Conservation (phyloP, 179 eudicot genomes). For the Silene coronaria region DNA sequence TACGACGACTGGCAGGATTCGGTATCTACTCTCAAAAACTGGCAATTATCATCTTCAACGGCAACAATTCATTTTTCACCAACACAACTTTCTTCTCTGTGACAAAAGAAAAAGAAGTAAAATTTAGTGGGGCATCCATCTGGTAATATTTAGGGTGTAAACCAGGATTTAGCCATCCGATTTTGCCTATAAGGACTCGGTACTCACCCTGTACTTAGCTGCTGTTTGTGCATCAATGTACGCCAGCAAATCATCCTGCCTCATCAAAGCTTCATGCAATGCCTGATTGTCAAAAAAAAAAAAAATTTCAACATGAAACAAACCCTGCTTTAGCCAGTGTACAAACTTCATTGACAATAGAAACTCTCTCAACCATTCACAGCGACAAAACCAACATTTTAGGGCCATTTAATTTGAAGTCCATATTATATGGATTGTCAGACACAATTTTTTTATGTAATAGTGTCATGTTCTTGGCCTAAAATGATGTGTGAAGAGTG, state of each 20-base stretch:
- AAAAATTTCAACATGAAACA: neutral
- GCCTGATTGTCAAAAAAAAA: slow-evolving; percentile 39
- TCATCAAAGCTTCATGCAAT: slow-evolving; percentile 79
- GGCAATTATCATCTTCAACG: neutral
- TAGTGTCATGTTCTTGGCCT: too few species aligned
- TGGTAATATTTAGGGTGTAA: neutral
- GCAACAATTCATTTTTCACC: slow-evolving; percentile 26
- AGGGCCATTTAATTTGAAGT: neutral
- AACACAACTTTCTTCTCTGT: slow-evolving; percentile 78
- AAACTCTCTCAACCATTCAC: neutral
- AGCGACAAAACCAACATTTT: neutral
- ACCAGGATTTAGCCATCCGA: neutral
- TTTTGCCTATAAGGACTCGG: slow-evolving; percentile 17
- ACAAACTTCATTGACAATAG: neutral
- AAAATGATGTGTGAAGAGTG: neutral
- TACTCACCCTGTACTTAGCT: slow-evolving; percentile 47
- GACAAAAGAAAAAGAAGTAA: neutral
- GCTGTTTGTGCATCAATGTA: slow-evolving; percentile 64
- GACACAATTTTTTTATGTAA: too few species aligned
- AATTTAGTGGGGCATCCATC: neutral
- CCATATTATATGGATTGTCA: neutral
- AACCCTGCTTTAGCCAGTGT: neutral
- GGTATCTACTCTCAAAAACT: neutral
- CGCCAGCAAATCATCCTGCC: slow-evolving; percentile 82
- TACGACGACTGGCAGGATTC: neutral